Evolutionary conservation across 164 flowering plant genomes (phyloP).

Genomic region (Tinospora cordifolia): DNA sequence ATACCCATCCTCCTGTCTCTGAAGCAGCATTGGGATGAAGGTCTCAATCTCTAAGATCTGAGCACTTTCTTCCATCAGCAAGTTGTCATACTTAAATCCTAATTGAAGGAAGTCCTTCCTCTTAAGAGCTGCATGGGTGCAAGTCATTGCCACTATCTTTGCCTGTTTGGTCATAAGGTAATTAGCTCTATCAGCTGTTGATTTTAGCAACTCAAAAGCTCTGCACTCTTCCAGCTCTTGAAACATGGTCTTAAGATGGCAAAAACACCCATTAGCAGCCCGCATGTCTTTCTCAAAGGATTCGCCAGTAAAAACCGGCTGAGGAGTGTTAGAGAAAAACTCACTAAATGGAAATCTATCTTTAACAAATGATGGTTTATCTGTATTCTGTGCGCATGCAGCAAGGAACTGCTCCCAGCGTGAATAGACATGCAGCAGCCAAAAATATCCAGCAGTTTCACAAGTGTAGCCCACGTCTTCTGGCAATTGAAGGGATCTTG

Average conservation of each 20-base stretch:
- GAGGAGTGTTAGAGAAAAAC: conserved; percentile 68
- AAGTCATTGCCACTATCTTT: conserved; percentile 98
- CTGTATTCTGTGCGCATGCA: conserved; percentile 61
- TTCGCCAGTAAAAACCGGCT: conserved; percentile 69
- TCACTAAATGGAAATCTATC: conserved; percentile 87
- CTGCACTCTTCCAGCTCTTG: conserved; percentile 96
- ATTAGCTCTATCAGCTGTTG: conserved; percentile 94
- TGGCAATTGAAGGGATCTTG: conserved; percentile 83
- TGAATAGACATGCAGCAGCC: conserved; percentile 94
- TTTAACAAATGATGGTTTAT: conserved; percentile 63
- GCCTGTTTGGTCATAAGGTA: conserved; percentile 97
- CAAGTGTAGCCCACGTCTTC: conserved; percentile 97
- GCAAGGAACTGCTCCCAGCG: conserved; percentile 97
- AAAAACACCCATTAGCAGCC: conserved; percentile 87
- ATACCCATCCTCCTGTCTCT: conserved; percentile 95
- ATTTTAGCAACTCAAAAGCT: conserved; percentile 95
- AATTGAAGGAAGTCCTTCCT: conserved; percentile 90
- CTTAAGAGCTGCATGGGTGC: conserved; percentile 97
- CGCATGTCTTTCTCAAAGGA: conserved; percentile 93
- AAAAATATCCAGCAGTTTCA: conserved; percentile 98
- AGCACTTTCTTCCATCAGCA: conserved; percentile 99
- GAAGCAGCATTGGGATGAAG: conserved; percentile 95
- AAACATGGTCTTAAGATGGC: conserved; percentile 86
- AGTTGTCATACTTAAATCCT: conserved; percentile 94
- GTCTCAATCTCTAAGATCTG: conserved; percentile 96